Evolutionary conservation across 192 early-diverging fungal genomes (phyloP), one percentile per base, ranked within the genome.

Genomic region (Gaertneriomyces semiglobifer): DNA sequence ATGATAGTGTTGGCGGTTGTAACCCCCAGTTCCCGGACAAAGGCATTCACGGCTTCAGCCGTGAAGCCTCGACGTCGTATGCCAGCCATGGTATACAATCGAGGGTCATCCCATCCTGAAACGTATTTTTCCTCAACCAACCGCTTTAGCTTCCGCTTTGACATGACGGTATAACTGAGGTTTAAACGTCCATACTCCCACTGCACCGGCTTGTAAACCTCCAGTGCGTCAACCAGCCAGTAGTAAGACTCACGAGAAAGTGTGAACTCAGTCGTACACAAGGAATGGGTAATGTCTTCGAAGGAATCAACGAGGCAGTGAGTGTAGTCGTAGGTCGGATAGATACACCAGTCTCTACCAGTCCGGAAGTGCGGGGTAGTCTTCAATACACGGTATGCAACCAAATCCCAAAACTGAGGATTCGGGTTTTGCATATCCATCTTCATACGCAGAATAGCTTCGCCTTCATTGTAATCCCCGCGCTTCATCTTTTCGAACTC

Each of bases 181-280:
- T 88, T 93, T 47, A 99, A 78, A 54, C 98, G 87, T 45, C 94
- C 94, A 67, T 92, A 98, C 79, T 99, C 98, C 93, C 94, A 99
- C 83, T 99, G 98, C 25, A 99, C 95, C 20, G 98, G 98, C 81
- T 99, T 99, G 84, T 99, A 99, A 3, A 99, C 84, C 72, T 96
- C 93, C 33, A 98, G 79, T 10, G 96, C 96, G 74, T 99, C 98
- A 59, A 93, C 89, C 33, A 99, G 88, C 98, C 98, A 99, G 82
- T 99, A 98, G 80, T 99, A 99, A 20, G 93, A 93, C 62, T 91
- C 86, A 62, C 98, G 90, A 20, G 94, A 93, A 71, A 89, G 88
- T 46, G 72, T 84, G 77, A 99, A 99, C 80, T 99, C 98, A 45
- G 88, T 81, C 1, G 98, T 99, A 83, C 98, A 99, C 58, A 99